Evolutionary conservation across 805 yeast species (phyloP).

Genomic region (Candida nanaspora): DNA sequence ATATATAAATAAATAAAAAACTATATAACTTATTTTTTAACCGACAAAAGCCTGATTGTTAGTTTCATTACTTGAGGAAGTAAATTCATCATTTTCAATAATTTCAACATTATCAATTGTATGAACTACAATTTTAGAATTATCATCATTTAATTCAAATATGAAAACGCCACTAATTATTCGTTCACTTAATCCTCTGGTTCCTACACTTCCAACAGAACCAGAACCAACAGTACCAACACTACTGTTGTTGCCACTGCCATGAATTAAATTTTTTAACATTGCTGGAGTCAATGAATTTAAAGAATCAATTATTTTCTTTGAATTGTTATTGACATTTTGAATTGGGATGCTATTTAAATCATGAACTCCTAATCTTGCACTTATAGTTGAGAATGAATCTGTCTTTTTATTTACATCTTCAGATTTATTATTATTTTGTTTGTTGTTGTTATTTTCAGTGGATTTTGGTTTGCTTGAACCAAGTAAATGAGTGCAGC

Average conservation of each 20-base stretch:
- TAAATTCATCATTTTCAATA: constrained; percentile 33
- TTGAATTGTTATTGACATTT: constrained; percentile 4
- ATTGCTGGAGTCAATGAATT: constrained; percentile 1
- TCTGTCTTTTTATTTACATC: constrained; percentile 1
- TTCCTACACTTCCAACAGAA: not conserved
- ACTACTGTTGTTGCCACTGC: not conserved
- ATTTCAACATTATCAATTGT: constrained; percentile 62
- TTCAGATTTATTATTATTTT: constrained; percentile 2
- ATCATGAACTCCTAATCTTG: constrained; percentile 19
- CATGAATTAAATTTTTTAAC: not conserved
- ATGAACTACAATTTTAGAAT: constrained; percentile 50
- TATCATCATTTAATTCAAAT: constrained; percentile 54
- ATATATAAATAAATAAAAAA: not conserved
- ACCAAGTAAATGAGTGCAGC: constrained; percentile 46
- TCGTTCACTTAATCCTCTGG: constrained; percentile 20
- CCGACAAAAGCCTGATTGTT: constrained; percentile 12
- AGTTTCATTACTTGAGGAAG: constrained; percentile 2
- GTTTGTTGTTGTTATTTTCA: not conserved
- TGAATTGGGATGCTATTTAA: constrained; percentile 12
- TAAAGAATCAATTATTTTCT: not conserved
- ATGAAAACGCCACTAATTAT: constrained; percentile 49
- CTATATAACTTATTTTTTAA: no score
- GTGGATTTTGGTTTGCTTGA: constrained; percentile 5
- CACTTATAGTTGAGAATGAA: constrained; percentile 4
- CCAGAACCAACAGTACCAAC: not conserved